A percentile compares a stretch with the other conserved stretches of the same genome.
Conservation (phyloP, 257 asterid species). For the Marsdenia floribunda region DNA sequence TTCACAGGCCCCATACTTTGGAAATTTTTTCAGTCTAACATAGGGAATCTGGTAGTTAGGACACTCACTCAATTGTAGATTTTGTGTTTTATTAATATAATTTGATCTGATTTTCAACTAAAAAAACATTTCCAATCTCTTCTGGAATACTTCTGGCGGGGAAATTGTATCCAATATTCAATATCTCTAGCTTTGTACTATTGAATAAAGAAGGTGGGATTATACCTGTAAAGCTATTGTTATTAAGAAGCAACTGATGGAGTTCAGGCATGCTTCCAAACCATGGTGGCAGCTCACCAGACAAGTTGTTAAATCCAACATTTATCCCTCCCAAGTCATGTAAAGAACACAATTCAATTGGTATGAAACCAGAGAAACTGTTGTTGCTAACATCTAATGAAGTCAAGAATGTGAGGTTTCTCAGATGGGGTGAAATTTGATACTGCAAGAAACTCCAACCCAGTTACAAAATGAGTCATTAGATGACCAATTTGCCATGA, state of each 20-base stretch:
- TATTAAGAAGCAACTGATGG: conserved; percentile 19
- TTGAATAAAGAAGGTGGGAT: conserved; percentile 34
- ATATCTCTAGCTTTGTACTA: conserved; percentile 29
- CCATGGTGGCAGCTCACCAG: conserved; percentile 39
- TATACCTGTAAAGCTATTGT: conserved; percentile 40
- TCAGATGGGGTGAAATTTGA: conserved; percentile 18
- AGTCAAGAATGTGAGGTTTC: conserved; percentile 20
- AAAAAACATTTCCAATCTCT: conserved; percentile 21
- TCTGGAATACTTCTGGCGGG: conserved; percentile 29
- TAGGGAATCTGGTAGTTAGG: too few species aligned
- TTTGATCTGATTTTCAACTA: too few species aligned
- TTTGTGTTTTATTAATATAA: too few species aligned
- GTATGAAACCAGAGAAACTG: conserved; percentile 36
- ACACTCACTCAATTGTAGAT: too few species aligned
- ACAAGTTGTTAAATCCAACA: conserved; percentile 31
- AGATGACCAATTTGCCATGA: conserved; percentile 27
- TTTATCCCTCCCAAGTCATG: conserved; percentile 18
- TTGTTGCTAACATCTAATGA: conserved; percentile 21
- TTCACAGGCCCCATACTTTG: too few species aligned
- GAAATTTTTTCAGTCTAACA: too few species aligned
- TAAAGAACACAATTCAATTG: conserved; percentile 32
- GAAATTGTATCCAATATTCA: conserved; percentile 28
- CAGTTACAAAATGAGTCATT: conserved; percentile 23
- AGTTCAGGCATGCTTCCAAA: conserved; percentile 32
- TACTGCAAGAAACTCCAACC: conserved; percentile 36